Conservation (phyloP, 2,329 filamentous ascomycete genomes). For the Pseudogymnoascus sp. region DNA sequence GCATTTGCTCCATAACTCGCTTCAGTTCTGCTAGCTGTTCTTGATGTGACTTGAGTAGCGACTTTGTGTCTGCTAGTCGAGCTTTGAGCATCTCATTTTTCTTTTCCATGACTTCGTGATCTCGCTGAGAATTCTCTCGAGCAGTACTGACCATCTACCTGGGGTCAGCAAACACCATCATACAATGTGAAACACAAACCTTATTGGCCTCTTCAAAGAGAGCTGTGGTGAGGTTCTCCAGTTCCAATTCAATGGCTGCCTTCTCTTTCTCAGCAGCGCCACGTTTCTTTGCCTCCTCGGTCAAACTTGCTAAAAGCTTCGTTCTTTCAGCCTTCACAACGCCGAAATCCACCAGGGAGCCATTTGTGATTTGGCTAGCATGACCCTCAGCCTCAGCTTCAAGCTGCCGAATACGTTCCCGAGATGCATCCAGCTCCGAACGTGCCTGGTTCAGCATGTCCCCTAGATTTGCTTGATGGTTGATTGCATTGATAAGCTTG, state of each 20-base stretch:
- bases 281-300: conserved; percentile 60
- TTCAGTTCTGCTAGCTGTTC: conserved; percentile 91
- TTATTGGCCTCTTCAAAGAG: conserved; percentile 98
- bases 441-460: conserved; percentile 77
- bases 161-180: conserved; percentile 80
- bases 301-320: conserved; percentile 48
- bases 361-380: conserved; percentile 60
- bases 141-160: conserved; percentile 80
- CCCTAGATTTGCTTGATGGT: conserved; percentile 86
- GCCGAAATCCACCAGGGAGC: conserved; percentile 67
- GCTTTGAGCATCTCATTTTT: conserved; percentile 82
- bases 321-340: conserved; percentile 67
- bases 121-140: conserved; percentile 78
- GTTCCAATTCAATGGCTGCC: conserved; percentile 81
- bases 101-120: conserved; percentile 72
- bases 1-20: conserved; percentile 82
- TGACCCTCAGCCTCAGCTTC: conserved; percentile 57
- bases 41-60: conserved; percentile 78
- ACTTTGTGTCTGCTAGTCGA: conserved; percentile 81
- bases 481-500: conserved; percentile 95
- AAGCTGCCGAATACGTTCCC: conserved; percentile 58
- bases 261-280: conserved; percentile 67
- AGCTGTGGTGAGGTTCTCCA: conserved; percentile 82
- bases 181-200: conserved; percentile 33
- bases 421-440: conserved; percentile 71